Evolutionary conservation across 1,284 basidiomycete genomes (phyloP).

Genomic region (Ustilago esculenta): DNA sequence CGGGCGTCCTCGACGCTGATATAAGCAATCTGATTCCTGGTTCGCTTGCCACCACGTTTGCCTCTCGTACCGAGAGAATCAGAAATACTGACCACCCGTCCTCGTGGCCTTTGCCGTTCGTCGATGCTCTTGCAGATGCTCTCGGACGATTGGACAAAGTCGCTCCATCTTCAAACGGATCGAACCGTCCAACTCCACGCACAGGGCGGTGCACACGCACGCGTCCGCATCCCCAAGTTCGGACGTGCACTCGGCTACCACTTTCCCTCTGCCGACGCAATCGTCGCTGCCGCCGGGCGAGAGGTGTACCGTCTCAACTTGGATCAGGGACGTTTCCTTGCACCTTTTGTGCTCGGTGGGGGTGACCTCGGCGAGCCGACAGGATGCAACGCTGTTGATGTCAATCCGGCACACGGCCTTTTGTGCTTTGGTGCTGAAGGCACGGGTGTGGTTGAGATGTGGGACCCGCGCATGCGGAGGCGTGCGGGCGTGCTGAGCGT

Average conservation of each 20-base stretch:
- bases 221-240: slow-evolving; percentile 90
- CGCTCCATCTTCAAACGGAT: slow-evolving; percentile 94
- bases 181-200: slow-evolving; percentile 94
- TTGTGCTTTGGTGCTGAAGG: slow-evolving; percentile 85
- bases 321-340: slow-evolving; percentile 86
- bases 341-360: slow-evolving; percentile 58
- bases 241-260: slow-evolving; percentile 92
- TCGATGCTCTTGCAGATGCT: slow-evolving; percentile 76
- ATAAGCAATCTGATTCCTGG: slow-evolving; percentile 49
- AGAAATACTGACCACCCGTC: too few relatives aligned
- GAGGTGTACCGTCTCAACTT: slow-evolving; percentile 95
- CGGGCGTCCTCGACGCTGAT: slow-evolving; percentile 34
- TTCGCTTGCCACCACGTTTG: neutral
- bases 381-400: slow-evolving; percentile 90
- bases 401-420: slow-evolving; percentile 92
- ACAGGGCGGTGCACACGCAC: slow-evolving; percentile 90
- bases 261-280: slow-evolving; percentile 81
- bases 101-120: too few relatives aligned
- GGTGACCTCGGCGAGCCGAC: slow-evolving; percentile 70
- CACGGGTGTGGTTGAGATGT: slow-evolving; percentile 88
- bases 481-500: slow-evolving; percentile 81
- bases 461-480: slow-evolving; percentile 88
- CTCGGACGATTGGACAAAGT: slow-evolving; percentile 98
- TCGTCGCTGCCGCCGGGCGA: slow-evolving; percentile 79
- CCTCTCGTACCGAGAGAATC: too few relatives aligned